Base-by-base conservation (phyloP, 495 filamentous ascomycete species). In the Chaetomium tenue region DNA sequence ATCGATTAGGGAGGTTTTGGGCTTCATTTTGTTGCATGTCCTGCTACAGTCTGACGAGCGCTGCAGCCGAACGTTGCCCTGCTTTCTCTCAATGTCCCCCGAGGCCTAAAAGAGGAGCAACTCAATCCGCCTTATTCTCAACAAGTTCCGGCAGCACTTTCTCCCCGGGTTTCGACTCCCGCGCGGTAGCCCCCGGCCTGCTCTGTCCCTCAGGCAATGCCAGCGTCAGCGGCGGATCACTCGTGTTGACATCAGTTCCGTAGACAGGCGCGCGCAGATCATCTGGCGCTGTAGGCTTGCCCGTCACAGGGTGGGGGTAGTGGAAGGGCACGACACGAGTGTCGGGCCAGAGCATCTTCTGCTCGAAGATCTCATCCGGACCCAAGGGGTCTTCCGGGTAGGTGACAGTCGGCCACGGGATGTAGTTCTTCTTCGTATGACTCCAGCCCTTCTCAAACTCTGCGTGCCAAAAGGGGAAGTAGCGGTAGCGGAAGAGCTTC, bases 381-480 rank as follows among this genome's bases (percentile, higher is more conserved):
- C 82, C 82, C 26, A 73, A 44, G 25, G 79, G 77, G 56, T 82
- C 81, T 65, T 81, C 81, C 7, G 81, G 81, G 63, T 69, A 82
- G 6, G 71, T 74, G 64, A 55, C 71, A 5, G 63, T 76, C 37
- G 78, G 75, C 72, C 80, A 83, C 9, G 81, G 81, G 3, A 83
- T 60, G 70, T 82, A 84, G 58, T 83, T 79, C 59, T 78, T 77
- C 67, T 78, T 80, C 18, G 80, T 84, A 61, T 82, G 70, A 18
- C 74, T 76, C 82, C 82, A 85, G 12, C 82, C 82, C 25, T 74
- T 75, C 70, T 82, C 80, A 63, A 79, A 77, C 44, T 80, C 77
- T 39, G 81, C 81, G 67, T 85, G 82, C 82, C 82, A 83, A 72
- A 83, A 83, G 8, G 82, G 82, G 64, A 84, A 85, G 68, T 85